A percentile compares a stretch with the other conserved stretches of the same genome.
These are phyloP conservation scores for Mycena sanguinolenta DNA, from an alignment of 768 basidiomycete species.

Conservation along the genomic window DNA sequence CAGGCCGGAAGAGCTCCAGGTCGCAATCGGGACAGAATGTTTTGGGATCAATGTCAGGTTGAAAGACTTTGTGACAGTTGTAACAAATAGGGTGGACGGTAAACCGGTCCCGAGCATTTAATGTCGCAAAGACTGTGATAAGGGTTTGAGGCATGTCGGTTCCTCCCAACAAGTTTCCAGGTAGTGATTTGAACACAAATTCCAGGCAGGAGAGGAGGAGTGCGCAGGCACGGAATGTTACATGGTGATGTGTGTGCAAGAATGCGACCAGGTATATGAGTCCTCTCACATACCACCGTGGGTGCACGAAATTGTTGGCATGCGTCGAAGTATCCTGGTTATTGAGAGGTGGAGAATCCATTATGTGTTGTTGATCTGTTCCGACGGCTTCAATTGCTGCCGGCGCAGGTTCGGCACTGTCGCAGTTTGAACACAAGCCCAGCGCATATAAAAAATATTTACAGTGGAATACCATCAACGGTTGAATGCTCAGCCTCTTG, in stretches of 20 bases:
- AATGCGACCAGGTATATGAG: not conserved
- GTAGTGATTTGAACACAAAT: not conserved
- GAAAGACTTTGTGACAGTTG: too few relatives aligned
- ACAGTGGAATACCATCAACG: not conserved
- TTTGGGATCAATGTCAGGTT: too few relatives aligned
- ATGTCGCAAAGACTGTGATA: too few relatives aligned
- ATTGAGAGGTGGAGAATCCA: too few relatives aligned
- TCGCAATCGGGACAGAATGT: conserved; percentile 16
- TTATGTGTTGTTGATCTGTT: too few relatives aligned
- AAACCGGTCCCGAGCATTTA: too few relatives aligned
- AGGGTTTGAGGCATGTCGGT: too few relatives aligned
- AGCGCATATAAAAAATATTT: not conserved
- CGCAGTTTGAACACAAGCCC: not conserved
- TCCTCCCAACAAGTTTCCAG: too few relatives aligned
- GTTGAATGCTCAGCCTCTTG: not conserved
- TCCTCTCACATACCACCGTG: not conserved
- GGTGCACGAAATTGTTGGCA: not conserved
- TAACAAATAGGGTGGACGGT: too few relatives aligned
- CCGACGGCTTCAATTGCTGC: not conserved
- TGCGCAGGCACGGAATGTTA: not conserved
- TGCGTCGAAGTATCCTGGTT: not conserved
- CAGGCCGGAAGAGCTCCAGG: conserved; percentile 4
- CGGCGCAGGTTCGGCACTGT: not conserved
- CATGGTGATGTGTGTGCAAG: not conserved
- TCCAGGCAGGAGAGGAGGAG: not conserved